These are phyloP conservation scores for Aspergillus bertholletiae DNA, from an alignment of 495 filamentous ascomycete genomes.

Conservation along the genomic window DNA sequence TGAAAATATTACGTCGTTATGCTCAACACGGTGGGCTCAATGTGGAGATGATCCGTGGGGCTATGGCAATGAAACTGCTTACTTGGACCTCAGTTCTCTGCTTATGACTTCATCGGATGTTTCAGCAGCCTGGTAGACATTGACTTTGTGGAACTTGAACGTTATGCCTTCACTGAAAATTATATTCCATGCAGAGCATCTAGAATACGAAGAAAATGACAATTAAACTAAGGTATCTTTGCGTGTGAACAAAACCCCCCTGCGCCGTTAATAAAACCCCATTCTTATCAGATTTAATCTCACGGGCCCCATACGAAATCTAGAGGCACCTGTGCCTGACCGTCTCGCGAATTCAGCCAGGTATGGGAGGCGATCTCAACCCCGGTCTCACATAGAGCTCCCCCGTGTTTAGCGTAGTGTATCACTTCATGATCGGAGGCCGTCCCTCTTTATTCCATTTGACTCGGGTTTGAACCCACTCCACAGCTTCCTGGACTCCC, in stretches of 20 bases:
- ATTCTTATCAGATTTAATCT: too few relatives aligned
- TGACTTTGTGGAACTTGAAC: too few relatives aligned
- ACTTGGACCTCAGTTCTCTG: too few relatives aligned
- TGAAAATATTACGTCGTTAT: background rate
- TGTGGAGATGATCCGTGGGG: too few relatives aligned
- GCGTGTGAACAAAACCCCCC: background rate
- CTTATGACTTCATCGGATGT: too few relatives aligned
- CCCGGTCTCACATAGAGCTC: background rate
- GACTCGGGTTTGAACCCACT: conserved; percentile 87
- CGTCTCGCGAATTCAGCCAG: background rate
- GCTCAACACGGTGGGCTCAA: too few relatives aligned
- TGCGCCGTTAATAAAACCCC: background rate
- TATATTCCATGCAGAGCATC: background rate
- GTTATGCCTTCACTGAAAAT: background rate
- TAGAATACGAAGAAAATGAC: background rate
- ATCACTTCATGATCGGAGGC: conserved; percentile 86
- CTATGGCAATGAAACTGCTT: too few relatives aligned
- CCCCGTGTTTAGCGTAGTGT: background rate
- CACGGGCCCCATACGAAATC: too few relatives aligned
- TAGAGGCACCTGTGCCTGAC: background rate
- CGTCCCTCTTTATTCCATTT: conserved; percentile 94
- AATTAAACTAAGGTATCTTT: background rate
- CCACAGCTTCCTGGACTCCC: conserved; percentile 89
- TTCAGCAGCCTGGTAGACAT: too few relatives aligned
- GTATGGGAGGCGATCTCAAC: background rate